Conservation (phyloP, 148 eudicot species). For the Rheum nobile region DNA sequence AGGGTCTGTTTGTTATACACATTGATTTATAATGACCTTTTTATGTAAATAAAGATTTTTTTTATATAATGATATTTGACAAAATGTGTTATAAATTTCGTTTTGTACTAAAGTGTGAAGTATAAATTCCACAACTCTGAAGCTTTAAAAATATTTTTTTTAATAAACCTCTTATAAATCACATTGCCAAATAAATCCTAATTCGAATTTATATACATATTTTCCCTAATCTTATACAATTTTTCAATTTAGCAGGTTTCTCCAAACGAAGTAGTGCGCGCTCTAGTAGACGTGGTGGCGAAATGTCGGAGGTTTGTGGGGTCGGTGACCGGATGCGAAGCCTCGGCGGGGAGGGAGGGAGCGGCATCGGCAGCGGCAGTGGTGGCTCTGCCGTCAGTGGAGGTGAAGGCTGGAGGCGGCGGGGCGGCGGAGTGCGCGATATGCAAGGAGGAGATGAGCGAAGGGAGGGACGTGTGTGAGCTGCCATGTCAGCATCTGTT, state of each 20-base stretch:
- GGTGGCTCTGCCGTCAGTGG: conserved; percentile 47
- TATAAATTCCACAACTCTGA: too few species aligned
- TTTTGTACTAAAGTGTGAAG: too few species aligned
- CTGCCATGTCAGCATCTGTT: conserved; percentile 75
- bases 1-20: too few species aligned
- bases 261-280: conserved; percentile 18
- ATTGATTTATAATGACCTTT: too few species aligned
- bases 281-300: conserved; percentile 33
- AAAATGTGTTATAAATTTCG: too few species aligned
- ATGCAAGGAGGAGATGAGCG: conserved; percentile 59
- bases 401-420: conserved; percentile 24
- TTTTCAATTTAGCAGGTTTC: conserved; percentile 3
- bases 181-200: too few species aligned
- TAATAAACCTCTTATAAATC: too few species aligned
- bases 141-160: too few species aligned
- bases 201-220: too few species aligned
- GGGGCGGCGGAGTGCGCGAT: conserved; percentile 49
- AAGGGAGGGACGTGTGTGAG: conserved; percentile 76
- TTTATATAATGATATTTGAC: too few species aligned
- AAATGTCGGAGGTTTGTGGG: conserved; percentile 41
- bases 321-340: conserved; percentile 17
- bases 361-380: conserved; percentile 30
- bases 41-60: too few species aligned
- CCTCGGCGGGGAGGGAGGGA: conserved; percentile 20
- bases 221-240: too few species aligned